phyloP scores from a whole-genome alignment of 352 stramenopile genomes.

The Pythium angustatum region DNA sequence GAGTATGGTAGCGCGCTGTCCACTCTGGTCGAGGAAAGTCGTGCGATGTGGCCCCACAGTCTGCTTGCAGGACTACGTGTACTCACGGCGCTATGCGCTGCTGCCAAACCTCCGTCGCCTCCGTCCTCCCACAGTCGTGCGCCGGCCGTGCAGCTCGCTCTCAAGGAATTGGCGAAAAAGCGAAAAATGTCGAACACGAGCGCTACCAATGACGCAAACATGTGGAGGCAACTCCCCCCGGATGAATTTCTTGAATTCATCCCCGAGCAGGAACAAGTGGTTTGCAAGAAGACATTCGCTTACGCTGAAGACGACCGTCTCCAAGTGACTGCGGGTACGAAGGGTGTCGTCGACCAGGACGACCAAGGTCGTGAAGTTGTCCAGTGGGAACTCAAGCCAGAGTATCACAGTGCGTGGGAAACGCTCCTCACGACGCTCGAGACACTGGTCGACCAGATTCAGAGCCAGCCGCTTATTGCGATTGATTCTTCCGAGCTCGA shows the following conservation, averaged over 20 bases:
- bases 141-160: slow-evolving; percentile 38
- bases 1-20: slow-evolving; percentile 23
- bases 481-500: slow-evolving; percentile 41
- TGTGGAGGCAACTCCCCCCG: slow-evolving; percentile 38
- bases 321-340: slow-evolving; percentile 43
- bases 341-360: slow-evolving; percentile 33
- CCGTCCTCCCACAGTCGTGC: slow-evolving; percentile 1
- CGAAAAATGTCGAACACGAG: not conserved
- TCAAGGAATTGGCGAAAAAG: slow-evolving; percentile 54
- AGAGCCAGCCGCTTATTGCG: slow-evolving; percentile 32
- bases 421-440: slow-evolving; percentile 45
- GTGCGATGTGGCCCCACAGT: slow-evolving; percentile 37
- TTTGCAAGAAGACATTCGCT: slow-evolving; percentile 54
- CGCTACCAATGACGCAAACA: not conserved
- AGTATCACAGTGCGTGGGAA: slow-evolving; percentile 50
- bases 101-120: slow-evolving; percentile 5
- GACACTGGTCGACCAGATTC: slow-evolving; percentile 41
- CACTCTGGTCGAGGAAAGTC: slow-evolving; percentile 15
- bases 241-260: slow-evolving; percentile 46
- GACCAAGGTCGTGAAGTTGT: slow-evolving; percentile 37
- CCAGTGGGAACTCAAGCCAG: slow-evolving; percentile 43
- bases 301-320: slow-evolving; percentile 49
- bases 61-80: slow-evolving; percentile 50
- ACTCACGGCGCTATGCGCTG: slow-evolving; percentile 48
- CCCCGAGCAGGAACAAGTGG: slow-evolving; percentile 29